A percentile compares a stretch with the other conserved stretches of the same genome.
phyloP scores from a whole-genome alignment of 345 rosid genomes.

The Arabidopsis arenosa region DNA sequence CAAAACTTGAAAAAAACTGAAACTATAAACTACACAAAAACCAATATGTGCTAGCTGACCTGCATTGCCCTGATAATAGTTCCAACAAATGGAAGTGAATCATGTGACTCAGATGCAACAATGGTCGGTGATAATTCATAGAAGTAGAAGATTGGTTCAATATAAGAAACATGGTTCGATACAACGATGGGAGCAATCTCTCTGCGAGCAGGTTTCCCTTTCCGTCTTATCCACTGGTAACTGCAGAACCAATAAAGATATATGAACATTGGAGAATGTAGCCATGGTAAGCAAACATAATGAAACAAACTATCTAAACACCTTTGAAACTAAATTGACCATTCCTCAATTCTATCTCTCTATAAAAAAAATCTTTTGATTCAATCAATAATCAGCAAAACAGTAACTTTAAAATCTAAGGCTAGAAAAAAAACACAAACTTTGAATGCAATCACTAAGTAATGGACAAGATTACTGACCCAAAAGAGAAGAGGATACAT shows the following conservation, averaged over 20 bases:
- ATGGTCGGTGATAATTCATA: slow-evolving; percentile 92
- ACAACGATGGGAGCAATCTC: slow-evolving; percentile 91
- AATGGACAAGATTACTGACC: slow-evolving; percentile 49
- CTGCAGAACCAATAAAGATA: slow-evolving; percentile 47
- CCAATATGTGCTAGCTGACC: slow-evolving; percentile 44
- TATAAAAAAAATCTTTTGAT: neutral
- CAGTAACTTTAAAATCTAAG: neutral
- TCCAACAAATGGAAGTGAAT: slow-evolving; percentile 89
- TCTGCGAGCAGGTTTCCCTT: slow-evolving; percentile 89
- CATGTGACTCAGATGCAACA: slow-evolving; percentile 94
- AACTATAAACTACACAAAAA: neutral
- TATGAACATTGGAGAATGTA: slow-evolving; percentile 5
- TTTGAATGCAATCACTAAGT: no score
- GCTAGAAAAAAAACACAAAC: neutral
- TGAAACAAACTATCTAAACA: neutral
- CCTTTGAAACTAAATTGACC: neutral
- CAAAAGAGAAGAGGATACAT: slow-evolving; percentile 86
- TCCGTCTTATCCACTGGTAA: slow-evolving; percentile 92
- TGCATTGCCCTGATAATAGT: slow-evolving; percentile 99
- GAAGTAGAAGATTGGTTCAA: slow-evolving; percentile 94
- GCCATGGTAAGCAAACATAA: neutral
- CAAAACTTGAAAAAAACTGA: neutral
- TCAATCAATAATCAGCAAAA: neutral
- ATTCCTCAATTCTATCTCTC: neutral
- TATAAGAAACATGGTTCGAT: slow-evolving; percentile 89